A percentile compares a stretch with the other conserved stretches of the same genome.
Evolutionary conservation across 1,284 basidiomycete genomes (phyloP).

Genomic region (Melampsora abietis-canadensis): DNA sequence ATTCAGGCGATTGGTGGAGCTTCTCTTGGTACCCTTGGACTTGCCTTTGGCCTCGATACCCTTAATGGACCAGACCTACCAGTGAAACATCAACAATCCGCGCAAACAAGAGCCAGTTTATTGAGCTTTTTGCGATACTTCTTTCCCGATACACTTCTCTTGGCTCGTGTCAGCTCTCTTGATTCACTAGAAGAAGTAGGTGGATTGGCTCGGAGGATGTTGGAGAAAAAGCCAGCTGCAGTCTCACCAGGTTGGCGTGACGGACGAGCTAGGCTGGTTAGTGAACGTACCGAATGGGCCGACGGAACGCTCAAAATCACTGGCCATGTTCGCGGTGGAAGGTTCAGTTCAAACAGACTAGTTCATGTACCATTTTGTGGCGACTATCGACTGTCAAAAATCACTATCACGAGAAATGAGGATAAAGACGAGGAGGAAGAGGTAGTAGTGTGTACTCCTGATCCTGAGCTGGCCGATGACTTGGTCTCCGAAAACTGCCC

Average conservation of each 20-base stretch:
- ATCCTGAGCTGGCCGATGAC: slow-evolving; percentile 72
- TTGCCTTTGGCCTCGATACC: slow-evolving; percentile 25
- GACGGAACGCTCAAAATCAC: slow-evolving; percentile 66
- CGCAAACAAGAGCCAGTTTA: slow-evolving; percentile 69
- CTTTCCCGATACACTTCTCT: slow-evolving; percentile 65
- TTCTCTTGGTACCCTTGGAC: slow-evolving; percentile 67
- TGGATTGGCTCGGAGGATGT: slow-evolving; percentile 62
- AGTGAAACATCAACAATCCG: slow-evolving; percentile 8
- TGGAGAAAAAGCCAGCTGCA: slow-evolving; percentile 54
- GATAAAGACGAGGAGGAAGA: slow-evolving; percentile 2
- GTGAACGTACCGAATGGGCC: slow-evolving; percentile 47
- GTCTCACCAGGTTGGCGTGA: slow-evolving; percentile 67
- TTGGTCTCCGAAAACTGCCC: slow-evolving; percentile 71
- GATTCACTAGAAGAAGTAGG: slow-evolving; percentile 61
- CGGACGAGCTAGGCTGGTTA: slow-evolving; percentile 45
- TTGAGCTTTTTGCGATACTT: slow-evolving; percentile 93
- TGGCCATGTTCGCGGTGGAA: slow-evolving; percentile 75
- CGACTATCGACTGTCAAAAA: slow-evolving; percentile 80
- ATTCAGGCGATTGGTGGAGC: slow-evolving; percentile 62
- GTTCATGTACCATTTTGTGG: slow-evolving; percentile 85
- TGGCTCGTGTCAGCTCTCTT: slow-evolving; percentile 46
- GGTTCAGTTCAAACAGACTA: slow-evolving; percentile 77
- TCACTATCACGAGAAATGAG: slow-evolving; percentile 50
- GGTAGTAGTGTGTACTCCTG: slow-evolving; percentile 56
- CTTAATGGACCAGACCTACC: slow-evolving; percentile 4